Evolutionary conservation across 257 asterid genomes (phyloP), one percentile per base, ranked within the genome.

Genomic region (Solanum pennellii): DNA sequence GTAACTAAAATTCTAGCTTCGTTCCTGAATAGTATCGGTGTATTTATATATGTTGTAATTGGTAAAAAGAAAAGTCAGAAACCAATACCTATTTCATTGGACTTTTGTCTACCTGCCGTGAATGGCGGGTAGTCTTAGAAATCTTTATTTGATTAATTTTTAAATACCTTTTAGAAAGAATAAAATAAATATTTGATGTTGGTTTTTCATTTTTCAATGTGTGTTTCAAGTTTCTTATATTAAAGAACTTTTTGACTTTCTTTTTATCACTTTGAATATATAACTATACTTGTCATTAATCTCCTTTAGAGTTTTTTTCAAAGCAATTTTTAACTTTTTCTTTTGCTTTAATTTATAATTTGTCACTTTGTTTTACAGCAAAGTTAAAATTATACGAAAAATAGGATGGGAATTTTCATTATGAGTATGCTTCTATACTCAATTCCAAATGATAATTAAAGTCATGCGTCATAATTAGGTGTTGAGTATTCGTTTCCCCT

Each of bases 101-200:
- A 80, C 85, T 47, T 80, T 29, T 80, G 69, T 80, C 85, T 80
- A 6, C 85, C 45, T 80, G 69, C 69, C 85, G 85, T 80, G 85
- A 80, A 80, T 80, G 85, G 69, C 85, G 85, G 85, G 85, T 47
- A 6, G 85, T 80, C 85, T 80, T 29, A 47, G 29, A 47, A 80
- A 29, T 80, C 4, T 47, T 80, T 16, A 14, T 47, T 80, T 80
- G 20, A 29, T 29, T 4, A 12, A 1, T 4, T 44, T 25, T 25
- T 45, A 0, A 52, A 52, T 18, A 52, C 39, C 18, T 52, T 47
- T 80, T 27, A 11, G 68, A 80, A 18, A 47, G 11, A 47, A 80
- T 80, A 49, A 79, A 79, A 37, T 37, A 37, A 15, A 49, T 47
- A n/a, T 47, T 49, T 47, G 29, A 49, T 47, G 27, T 49, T 80